Evolutionary conservation across 169 alveolate species (phyloP).

Genomic region (Plasmodium ovale): DNA sequence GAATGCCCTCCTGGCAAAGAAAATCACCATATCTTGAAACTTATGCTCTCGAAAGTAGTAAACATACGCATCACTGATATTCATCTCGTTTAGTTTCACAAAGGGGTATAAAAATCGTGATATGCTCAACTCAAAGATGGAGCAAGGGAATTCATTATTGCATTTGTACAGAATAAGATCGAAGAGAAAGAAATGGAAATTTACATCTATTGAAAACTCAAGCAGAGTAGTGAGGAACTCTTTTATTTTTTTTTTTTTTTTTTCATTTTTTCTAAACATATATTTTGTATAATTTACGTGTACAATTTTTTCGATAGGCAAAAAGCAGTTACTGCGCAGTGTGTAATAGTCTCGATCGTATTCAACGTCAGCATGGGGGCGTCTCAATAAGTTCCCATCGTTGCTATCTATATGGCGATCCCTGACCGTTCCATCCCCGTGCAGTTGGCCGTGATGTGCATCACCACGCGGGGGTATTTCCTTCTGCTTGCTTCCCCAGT

Average conservation of each 20-base stretch:
- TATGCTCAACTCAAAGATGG: constrained; percentile 31
- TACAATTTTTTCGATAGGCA: constrained; percentile 48
- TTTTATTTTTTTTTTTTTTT: constrained; percentile 58
- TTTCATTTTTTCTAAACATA: constrained; percentile 39
- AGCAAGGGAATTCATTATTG: constrained; percentile 63
- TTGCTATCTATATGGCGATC: background rate
- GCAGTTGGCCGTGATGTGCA: too few relatives aligned
- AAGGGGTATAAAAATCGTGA: constrained; percentile 59
- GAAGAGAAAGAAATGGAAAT: constrained; percentile 67
- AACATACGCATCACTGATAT: constrained; percentile 46
- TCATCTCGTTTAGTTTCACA: constrained; percentile 47
- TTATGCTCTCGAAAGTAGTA: constrained; percentile 42
- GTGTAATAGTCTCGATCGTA: constrained; percentile 20
- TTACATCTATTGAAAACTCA: constrained; percentile 37
- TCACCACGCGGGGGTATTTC: too few relatives aligned
- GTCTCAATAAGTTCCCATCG: background rate
- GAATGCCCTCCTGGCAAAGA: constrained; percentile 39
- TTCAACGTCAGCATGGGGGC: constrained; percentile 6
- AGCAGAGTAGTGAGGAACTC: constrained; percentile 33
- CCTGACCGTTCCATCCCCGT: too few relatives aligned
- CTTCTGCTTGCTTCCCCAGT: background rate
- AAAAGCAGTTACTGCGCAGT: constrained; percentile 23
- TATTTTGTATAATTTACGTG: constrained; percentile 67
- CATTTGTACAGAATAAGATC: constrained; percentile 71
- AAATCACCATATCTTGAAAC: constrained; percentile 56